phyloP scores from a whole-genome alignment of 2,329 filamentous ascomycete species.

The Calonectria naviculata region DNA sequence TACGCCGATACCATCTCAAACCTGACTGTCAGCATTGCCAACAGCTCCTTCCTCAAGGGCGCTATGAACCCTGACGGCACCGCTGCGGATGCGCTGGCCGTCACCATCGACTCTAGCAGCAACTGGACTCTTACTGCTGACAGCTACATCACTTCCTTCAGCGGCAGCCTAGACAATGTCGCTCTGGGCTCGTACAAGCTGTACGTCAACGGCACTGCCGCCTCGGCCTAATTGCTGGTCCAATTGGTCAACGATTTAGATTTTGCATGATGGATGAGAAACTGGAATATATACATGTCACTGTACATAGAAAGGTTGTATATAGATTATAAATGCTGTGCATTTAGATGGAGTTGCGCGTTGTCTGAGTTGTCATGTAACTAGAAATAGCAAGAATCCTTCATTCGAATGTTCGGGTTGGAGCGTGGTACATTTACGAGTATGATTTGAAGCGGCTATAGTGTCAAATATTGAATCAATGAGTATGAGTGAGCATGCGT shows the following conservation, averaged over 20 bases:
- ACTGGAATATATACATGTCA: not conserved
- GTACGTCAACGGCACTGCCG: constrained; percentile 15
- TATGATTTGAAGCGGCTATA: no score
- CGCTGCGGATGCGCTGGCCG: not conserved
- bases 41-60: constrained; percentile 12
- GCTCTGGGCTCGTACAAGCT: constrained; percentile 22
- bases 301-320: not conserved
- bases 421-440: no score
- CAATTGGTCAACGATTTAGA: not conserved
- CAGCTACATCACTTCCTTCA: constrained; percentile 22
- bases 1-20: constrained; percentile 22
- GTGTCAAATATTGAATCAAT: no score
- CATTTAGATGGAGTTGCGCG: not conserved
- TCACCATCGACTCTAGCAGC: constrained; percentile 13
- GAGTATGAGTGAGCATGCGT: no score
- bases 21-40: constrained; percentile 7
- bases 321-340: not conserved
- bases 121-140: constrained; percentile 17
- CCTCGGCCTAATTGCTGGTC: not conserved
- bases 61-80: constrained; percentile 20
- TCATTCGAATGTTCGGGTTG: no score
- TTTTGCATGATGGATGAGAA: not conserved
- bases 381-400: not conserved
- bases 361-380: not conserved
- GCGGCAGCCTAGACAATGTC: constrained; percentile 17